These are phyloP conservation scores for Leccinum cinnamomeum DNA, from an alignment of 1,284 basidiomycete genomes.

Conservation along the genomic window DNA sequence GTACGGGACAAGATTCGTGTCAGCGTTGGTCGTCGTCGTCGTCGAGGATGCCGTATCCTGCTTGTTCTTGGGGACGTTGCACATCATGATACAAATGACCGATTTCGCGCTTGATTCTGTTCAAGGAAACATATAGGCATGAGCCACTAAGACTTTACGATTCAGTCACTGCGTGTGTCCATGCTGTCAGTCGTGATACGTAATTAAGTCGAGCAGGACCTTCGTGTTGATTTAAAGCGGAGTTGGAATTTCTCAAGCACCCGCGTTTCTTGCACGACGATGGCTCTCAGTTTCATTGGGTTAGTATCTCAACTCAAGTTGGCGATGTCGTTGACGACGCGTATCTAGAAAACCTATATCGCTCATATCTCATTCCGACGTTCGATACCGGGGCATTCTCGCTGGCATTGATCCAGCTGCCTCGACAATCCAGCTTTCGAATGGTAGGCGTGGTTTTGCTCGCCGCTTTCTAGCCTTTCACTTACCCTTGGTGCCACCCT, in stretches of 20 bases:
- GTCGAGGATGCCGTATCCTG: conserved; percentile 27
- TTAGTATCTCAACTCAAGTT: conserved; percentile 21
- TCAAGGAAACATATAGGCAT: no score
- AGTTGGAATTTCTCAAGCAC: no score
- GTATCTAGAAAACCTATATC: conserved; percentile 79
- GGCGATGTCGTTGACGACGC: conserved; percentile 6
- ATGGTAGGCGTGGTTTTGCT: conserved; percentile 52
- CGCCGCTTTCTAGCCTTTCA: not conserved
- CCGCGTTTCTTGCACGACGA: conserved; percentile 31
- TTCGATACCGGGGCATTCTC: conserved; percentile 85
- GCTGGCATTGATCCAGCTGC: conserved; percentile 81
- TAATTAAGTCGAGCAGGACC: no score
- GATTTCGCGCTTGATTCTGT: conserved; percentile 83
- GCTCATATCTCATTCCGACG: conserved; percentile 87
- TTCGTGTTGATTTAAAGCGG: no score
- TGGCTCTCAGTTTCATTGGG: conserved; percentile 77
- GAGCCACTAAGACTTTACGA: no score
- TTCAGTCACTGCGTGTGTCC: no score
- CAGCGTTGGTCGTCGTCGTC: conserved; percentile 30
- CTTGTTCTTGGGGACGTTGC: conserved; percentile 55
- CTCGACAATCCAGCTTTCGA: conserved; percentile 84
- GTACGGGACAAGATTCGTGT: conserved; percentile 20
- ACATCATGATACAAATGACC: conserved; percentile 91
- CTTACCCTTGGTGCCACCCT: conserved; percentile 5
- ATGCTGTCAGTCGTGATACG: no score